Evolutionary conservation across 2,329 filamentous ascomycete genomes (phyloP), one percentile per base, ranked within the genome.

Genomic region (Proliferodiscus dingleyae): DNA sequence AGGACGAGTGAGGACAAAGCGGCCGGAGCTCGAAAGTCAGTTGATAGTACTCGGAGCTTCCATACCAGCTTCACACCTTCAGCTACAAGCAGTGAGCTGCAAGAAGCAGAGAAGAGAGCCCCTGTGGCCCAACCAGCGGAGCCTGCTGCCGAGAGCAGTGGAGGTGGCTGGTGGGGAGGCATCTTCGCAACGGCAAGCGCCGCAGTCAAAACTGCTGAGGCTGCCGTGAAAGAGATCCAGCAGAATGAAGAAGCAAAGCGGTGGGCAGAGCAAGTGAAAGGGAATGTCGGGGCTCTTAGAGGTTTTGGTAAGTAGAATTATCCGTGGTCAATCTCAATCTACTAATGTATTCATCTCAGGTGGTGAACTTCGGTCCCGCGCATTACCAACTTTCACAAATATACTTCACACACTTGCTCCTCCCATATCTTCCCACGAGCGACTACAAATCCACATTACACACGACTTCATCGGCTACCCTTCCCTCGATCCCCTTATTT

Each of bases 391-490:
- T 37, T 95, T 98, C 64, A 91, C 90, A 64, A 89, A 89, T 62
- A 85, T 98, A 60, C 80, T 98, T 51, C 88, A 97, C 66, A 96
- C 90, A 21, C 83, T 98, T 54, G 93, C 93, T 0, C 93, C 93
- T 37, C 93, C 93, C 9, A 98, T 98, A 62, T 90, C 89, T 45
- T 93, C 91, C 7, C 93, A 98, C 69, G 93, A 98, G 70, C 87
- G 91, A 40, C 85, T 98, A 6, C 86, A 94, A 60, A 97, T 98
- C 60, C 93, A 98, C 71, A 94, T 93, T 53, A 95, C 91, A 7
- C 93, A 98, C 71, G 93, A 97, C 66, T 80, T 98, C 34, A 83
- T 89, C 56, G 89, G 89, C 57, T 98, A 98, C 65, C 93, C 93
- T 2, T 91, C 89, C 15, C 81, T 98, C 57, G 91, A 97, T 64